Evolutionary conservation across 1,284 basidiomycete genomes (phyloP).

Genomic region (Cystobasidium slooffiae): DNA sequence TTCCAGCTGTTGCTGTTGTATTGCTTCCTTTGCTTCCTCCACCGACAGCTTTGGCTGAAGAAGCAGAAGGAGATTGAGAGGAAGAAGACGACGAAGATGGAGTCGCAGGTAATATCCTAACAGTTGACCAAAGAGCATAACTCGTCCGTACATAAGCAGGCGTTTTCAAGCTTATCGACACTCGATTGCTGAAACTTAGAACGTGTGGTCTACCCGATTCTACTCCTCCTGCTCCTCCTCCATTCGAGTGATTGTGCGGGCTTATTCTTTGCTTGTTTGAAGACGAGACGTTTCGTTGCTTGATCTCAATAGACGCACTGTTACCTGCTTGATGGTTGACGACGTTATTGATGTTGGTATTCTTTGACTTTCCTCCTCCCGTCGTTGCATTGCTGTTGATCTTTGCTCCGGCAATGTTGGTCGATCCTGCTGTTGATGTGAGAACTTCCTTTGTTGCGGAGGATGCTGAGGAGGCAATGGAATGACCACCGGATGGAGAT

Average conservation of each 20-base stretch:
- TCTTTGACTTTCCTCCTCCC: neutral
- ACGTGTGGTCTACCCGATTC: slow-evolving; percentile 33
- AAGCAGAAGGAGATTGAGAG: no score
- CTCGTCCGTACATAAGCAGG: slow-evolving; percentile 86
- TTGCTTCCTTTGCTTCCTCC: neutral
- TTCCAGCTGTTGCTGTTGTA: slow-evolving; percentile 12
- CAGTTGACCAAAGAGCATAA: slow-evolving; percentile 83
- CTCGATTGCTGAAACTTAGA: slow-evolving; percentile 76
- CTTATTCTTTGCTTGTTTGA: neutral
- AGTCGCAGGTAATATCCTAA: slow-evolving; percentile 60
- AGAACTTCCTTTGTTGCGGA: neutral
- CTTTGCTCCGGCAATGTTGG: slow-evolving; percentile 13
- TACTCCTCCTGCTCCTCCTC: neutral
- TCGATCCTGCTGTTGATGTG: neutral
- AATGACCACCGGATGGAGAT: neutral
- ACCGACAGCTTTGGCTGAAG: no score
- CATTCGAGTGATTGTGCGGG: neutral
- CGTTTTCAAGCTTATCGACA: slow-evolving; percentile 87
- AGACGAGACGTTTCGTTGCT: neutral
- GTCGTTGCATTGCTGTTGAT: neutral
- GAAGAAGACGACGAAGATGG: slow-evolving; percentile 1
- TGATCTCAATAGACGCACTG: neutral
- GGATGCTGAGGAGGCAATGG: neutral
- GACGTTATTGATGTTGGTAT: slow-evolving; percentile 4
- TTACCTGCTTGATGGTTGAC: neutral